Evolutionary conservation across 2,329 filamentous ascomycete genomes (phyloP).

Genomic region (Fusarium sp.): DNA sequence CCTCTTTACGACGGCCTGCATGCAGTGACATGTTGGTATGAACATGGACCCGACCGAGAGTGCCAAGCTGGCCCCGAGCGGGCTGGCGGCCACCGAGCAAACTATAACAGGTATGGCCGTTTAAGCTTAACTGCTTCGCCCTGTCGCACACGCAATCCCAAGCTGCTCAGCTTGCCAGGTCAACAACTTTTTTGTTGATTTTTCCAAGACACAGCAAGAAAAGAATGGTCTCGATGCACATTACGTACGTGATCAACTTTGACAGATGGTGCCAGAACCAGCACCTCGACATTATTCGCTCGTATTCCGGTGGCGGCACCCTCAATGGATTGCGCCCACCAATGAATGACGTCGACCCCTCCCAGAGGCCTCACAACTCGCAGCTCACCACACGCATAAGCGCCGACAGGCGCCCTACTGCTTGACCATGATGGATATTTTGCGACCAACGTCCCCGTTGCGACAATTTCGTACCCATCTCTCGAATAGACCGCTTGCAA

Average conservation of each 20-base stretch:
- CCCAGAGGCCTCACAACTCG: slow-evolving; percentile 41
- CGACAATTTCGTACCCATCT: slow-evolving; percentile 6
- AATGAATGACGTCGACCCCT: slow-evolving; percentile 40
- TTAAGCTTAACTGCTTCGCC: slow-evolving; percentile 38
- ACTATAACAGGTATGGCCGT: slow-evolving; percentile 11
- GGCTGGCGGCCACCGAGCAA: neutral
- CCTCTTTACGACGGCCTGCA: neutral
- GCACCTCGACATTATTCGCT: slow-evolving; percentile 9
- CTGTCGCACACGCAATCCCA: slow-evolving; percentile 28
- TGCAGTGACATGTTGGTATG: neutral
- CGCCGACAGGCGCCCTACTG: slow-evolving; percentile 39
- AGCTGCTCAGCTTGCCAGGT: neutral
- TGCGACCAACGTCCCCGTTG: slow-evolving; percentile 18
- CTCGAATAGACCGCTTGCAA: slow-evolving; percentile 25
- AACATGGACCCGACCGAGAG: neutral
- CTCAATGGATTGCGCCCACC: slow-evolving; percentile 16
- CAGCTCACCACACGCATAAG: slow-evolving; percentile 37
- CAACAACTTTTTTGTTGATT: neutral
- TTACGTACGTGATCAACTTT: neutral
- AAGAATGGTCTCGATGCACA: neutral
- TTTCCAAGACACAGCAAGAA: neutral
- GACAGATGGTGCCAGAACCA: slow-evolving; percentile 4
- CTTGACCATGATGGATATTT: slow-evolving; percentile 14
- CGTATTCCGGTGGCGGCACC: slow-evolving; percentile 27
- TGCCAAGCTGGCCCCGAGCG: slow-evolving; percentile 23